Percentiles rank a stretch among this genome's conserved stretches.
Evolutionary conservation across 148 eudicot genomes (phyloP).

Genomic region (Arbutus unedo): DNA sequence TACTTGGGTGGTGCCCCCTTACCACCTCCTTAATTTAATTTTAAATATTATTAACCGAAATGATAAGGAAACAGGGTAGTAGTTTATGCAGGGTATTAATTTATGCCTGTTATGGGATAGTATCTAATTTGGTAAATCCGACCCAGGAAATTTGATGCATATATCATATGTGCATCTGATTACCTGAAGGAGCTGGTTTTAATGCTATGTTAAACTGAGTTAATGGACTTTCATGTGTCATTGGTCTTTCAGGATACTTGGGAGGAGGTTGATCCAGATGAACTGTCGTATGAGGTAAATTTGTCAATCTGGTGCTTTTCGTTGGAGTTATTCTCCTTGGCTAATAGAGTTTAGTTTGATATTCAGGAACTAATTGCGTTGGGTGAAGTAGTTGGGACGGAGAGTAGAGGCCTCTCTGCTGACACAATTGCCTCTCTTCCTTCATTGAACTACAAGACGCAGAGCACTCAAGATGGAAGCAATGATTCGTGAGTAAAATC

Average conservation of each 20-base stretch:
- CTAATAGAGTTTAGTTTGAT: constrained; percentile 20
- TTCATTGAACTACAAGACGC: constrained; percentile 58
- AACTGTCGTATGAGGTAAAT: constrained; percentile 85
- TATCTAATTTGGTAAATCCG: background rate
- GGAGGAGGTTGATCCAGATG: constrained; percentile 98
- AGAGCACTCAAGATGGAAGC: constrained; percentile 52
- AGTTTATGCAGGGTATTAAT: no score
- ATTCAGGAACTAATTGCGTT: constrained; percentile 70
- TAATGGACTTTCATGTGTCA: constrained; percentile 12
- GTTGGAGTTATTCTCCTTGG: background rate
- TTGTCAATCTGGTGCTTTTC: constrained; percentile 12
- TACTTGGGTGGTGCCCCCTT: background rate
- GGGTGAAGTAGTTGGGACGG: constrained; percentile 93
- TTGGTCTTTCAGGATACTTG: constrained; percentile 82
- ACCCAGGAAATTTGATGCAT: background rate
- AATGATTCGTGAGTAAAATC: constrained; percentile 59
- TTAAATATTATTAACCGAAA: background rate
- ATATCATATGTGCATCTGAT: background rate
- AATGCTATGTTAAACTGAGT: background rate
- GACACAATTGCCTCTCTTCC: constrained; percentile 86
- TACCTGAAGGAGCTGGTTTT: background rate
- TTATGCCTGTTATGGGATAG: background rate
- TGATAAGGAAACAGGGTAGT: background rate
- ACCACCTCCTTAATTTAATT: background rate
- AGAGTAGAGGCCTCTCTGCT: constrained; percentile 89